phyloP scores from a whole-genome alignment of 2,329 filamentous ascomycete species.

The Paecilomyces fulvus region DNA sequence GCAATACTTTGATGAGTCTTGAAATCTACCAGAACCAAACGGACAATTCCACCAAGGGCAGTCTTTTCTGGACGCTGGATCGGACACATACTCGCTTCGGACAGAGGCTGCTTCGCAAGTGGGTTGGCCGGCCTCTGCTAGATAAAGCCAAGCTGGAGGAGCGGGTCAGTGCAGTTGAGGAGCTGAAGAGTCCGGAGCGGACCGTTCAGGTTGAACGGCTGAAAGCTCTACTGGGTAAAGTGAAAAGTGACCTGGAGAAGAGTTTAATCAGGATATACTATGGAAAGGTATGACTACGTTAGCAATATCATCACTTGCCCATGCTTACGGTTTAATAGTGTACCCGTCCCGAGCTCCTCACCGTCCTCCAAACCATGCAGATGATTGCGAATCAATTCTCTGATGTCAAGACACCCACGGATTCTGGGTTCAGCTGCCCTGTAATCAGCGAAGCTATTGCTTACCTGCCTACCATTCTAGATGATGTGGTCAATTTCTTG shows the following conservation, averaged over 20 bases:
- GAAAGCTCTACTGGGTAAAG: conserved; percentile 59
- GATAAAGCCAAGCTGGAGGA: conserved; percentile 67
- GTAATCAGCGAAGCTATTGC: conserved; percentile 64
- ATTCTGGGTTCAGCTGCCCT: conserved; percentile 63
- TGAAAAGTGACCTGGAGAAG: conserved; percentile 79
- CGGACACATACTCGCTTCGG: conserved; percentile 87
- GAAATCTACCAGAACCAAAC: conserved; percentile 96
- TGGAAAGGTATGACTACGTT: conserved; percentile 51
- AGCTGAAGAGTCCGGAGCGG: conserved; percentile 63
- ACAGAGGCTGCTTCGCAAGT: conserved; percentile 78
- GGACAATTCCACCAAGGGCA: conserved; percentile 74
- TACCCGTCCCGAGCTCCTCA: conserved; percentile 76
- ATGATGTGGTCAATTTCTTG: conserved; percentile 64
- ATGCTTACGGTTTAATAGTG: conserved; percentile 42
- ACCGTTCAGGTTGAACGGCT: conserved; percentile 64
- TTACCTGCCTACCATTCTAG: conserved; percentile 66
- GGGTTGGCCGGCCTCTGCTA: conserved; percentile 85
- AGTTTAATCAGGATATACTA: conserved; percentile 95
- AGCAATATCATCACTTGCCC: not conserved
- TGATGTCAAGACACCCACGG: conserved; percentile 53
- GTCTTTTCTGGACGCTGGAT: conserved; percentile 90
- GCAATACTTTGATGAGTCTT: conserved; percentile 85
- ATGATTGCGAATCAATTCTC: conserved; percentile 69
- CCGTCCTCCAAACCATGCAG: conserved; percentile 77
- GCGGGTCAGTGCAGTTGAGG: conserved; percentile 75